Conservation (phyloP, 345 rosid genomes). For the Xanthoceras sorbifolium region DNA sequence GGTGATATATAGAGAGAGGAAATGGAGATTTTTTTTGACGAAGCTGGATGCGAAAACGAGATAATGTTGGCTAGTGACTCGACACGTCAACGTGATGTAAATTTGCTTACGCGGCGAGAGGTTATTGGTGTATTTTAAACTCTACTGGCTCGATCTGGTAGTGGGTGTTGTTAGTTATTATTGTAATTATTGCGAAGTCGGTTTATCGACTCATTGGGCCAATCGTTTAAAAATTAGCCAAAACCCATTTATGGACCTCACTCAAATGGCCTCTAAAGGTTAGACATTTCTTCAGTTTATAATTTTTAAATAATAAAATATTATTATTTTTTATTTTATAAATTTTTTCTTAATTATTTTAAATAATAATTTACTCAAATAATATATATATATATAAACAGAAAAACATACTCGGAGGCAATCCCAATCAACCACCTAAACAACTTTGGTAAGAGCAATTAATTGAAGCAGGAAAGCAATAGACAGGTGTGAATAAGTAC, state of each 20-base stretch:
- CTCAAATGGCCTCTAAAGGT: too few relatives aligned
- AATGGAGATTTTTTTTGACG: neutral
- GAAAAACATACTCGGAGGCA: neutral
- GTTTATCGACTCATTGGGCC: too few relatives aligned
- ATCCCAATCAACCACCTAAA: neutral
- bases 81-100: conserved; percentile 23
- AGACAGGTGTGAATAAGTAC: neutral
- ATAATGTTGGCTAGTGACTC: neutral
- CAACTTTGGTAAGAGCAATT: neutral
- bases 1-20: neutral
- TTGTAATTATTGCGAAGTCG: neutral
- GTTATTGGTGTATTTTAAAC: conserved; percentile 21
- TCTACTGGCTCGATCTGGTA: neutral
- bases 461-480: neutral
- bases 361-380: too few relatives aligned
- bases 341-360: too few relatives aligned
- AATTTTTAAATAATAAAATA: too few relatives aligned
- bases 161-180: neutral
- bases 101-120: conserved; percentile 29
- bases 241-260: too few relatives aligned
- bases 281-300: too few relatives aligned
- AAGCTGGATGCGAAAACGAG: conserved; percentile 2
- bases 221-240: too few relatives aligned
- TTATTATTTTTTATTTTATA: too few relatives aligned
- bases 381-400: too few relatives aligned